Percentiles rank a stretch among this genome's conserved stretches.
phyloP scores from a whole-genome alignment of 768 basidiomycete genomes.

The Arthromyces matolae region DNA sequence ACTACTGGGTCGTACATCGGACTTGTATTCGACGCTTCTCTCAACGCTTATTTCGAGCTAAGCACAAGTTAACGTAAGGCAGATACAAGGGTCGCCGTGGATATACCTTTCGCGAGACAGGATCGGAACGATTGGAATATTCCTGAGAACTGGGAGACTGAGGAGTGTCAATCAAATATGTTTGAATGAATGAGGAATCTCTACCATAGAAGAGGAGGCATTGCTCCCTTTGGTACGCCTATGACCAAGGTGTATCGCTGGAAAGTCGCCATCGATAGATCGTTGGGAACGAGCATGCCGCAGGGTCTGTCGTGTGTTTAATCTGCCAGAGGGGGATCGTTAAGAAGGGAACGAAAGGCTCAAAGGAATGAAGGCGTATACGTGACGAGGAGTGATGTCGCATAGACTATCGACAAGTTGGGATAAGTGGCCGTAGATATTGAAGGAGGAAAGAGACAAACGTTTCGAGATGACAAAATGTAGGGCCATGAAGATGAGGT shows the following conservation, averaged over 20 bases:
- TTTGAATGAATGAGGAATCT: not conserved
- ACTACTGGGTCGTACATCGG: not conserved
- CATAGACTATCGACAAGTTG: conserved; percentile 27
- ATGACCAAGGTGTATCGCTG: conserved; percentile 5
- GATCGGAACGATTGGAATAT: not conserved
- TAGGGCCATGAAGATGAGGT: conserved; percentile 38
- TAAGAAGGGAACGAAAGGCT: not conserved
- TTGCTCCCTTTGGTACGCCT: not conserved
- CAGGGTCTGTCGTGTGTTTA: conserved; percentile 22
- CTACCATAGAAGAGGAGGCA: not conserved
- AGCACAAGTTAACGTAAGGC: not conserved
- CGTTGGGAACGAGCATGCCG: conserved; percentile 14
- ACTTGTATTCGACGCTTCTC: conserved; percentile 13
- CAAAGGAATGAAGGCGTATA: not conserved
- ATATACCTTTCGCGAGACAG: conserved; percentile 2
- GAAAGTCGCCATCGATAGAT: conserved; percentile 5
- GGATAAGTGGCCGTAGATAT: too few relatives aligned
- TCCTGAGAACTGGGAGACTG: not conserved
- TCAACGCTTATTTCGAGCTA: conserved; percentile 14
- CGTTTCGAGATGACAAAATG: conserved; percentile 41
- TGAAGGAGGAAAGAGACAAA: too few relatives aligned
- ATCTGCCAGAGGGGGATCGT: not conserved
- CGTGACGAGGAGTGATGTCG: conserved; percentile 12
- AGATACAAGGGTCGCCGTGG: not conserved
- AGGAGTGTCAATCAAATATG: too few relatives aligned